These are phyloP conservation scores for Boletus sp. DNA, from an alignment of 1,284 basidiomycete genomes.

Conservation along the genomic window DNA sequence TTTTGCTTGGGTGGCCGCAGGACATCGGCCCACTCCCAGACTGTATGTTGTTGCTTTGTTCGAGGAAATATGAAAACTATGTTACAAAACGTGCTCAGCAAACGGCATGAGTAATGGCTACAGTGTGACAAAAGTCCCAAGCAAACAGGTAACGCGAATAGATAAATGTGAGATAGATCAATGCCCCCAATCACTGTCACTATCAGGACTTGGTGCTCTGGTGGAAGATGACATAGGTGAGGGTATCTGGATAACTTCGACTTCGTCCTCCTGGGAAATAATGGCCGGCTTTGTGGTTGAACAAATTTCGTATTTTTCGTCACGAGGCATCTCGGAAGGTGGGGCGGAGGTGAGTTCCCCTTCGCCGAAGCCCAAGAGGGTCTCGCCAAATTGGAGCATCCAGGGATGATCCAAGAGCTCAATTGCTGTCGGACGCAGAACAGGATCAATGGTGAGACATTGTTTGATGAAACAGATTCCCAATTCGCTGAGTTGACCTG, in stretches of 20 bases:
- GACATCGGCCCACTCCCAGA: not conserved
- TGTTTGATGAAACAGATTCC: slow-evolving; percentile 96
- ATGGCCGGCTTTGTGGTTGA: slow-evolving; percentile 60
- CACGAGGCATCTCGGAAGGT: slow-evolving; percentile 49
- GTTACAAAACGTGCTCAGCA: slow-evolving; percentile 22
- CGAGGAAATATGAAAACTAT: slow-evolving; percentile 11
- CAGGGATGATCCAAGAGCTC: slow-evolving; percentile 91
- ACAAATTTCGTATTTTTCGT: slow-evolving; percentile 53
- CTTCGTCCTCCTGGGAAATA: slow-evolving; percentile 62
- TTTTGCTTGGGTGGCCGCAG: not conserved
- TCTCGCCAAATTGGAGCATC: slow-evolving; percentile 83
- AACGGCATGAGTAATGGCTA: slow-evolving; percentile 23
- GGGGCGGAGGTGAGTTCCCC: slow-evolving; percentile 59
- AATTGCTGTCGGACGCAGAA: slow-evolving; percentile 80
- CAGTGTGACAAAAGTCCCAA: slow-evolving; percentile 15
- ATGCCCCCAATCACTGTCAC: slow-evolving; percentile 22
- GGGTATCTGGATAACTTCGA: slow-evolving; percentile 52
- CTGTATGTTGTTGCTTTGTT: not conserved
- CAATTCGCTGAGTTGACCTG: slow-evolving; percentile 84
- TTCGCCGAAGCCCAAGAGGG: slow-evolving; percentile 67
- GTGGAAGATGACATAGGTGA: slow-evolving; percentile 45
- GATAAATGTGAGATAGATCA: slow-evolving; percentile 4
- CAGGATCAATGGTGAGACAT: slow-evolving; percentile 90
- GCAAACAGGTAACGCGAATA: slow-evolving; percentile 2
- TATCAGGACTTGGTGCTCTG: slow-evolving; percentile 36